A percentile compares a stretch with the other conserved stretches of the same genome.
Conservation (phyloP, 805 yeast species). For the Ogataea neopini region DNA sequence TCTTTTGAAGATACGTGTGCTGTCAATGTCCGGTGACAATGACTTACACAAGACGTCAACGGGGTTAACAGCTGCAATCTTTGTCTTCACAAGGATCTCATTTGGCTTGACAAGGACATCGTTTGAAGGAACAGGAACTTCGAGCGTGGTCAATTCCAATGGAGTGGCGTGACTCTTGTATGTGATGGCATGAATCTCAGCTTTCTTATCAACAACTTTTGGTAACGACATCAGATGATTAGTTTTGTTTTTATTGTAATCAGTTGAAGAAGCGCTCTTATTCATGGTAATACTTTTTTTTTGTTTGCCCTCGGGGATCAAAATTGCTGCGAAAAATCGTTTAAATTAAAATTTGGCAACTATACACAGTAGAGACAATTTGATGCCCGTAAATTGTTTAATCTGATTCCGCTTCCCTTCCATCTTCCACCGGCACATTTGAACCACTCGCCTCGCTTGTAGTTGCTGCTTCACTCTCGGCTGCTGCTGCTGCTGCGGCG, state of each 20-base stretch:
- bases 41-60: conserved; percentile 17
- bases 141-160: conserved; percentile 12
- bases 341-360: too few species aligned
- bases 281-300: neutral
- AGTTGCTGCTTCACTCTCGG: neutral
- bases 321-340: too few species aligned
- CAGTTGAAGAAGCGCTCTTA: neutral
- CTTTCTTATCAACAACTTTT: conserved; percentile 11
- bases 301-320: too few species aligned
- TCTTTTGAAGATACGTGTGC: neutral
- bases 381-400: too few species aligned
- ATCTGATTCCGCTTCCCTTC: too few species aligned
- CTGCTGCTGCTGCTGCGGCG: conserved; percentile 8
- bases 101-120: conserved; percentile 14
- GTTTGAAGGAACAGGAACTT: conserved; percentile 5
- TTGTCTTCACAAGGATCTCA: conserved; percentile 20
- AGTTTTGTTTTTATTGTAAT: neutral
- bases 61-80: conserved; percentile 22
- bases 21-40: conserved; percentile 10
- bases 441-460: too few species aligned
- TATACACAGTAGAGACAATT: too few species aligned
- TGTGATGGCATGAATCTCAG: conserved; percentile 9
- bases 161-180: conserved; percentile 20
- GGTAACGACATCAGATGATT: conserved; percentile 5
- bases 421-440: too few species aligned